phyloP scores from a whole-genome alignment of 129 eudicot genomes.

The Tagetes erecta region DNA sequence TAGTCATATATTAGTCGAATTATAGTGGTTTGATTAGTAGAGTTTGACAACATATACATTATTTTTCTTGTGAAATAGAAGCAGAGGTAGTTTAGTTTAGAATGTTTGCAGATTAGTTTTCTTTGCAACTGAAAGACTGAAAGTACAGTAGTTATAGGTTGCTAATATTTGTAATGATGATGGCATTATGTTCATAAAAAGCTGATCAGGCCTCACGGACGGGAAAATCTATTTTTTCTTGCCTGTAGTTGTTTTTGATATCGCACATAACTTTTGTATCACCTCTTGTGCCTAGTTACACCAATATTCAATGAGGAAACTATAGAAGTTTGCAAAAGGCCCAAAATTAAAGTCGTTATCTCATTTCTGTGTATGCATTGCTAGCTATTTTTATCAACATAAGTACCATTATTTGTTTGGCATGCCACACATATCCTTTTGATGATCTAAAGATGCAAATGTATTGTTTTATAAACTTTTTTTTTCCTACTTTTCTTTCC shows the following conservation, averaged over 20 bases:
- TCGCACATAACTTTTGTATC: neutral
- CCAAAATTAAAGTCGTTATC: neutral
- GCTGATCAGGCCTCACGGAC: slow-evolving; percentile 1
- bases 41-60: neutral
- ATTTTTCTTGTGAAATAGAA: slow-evolving; percentile 1
- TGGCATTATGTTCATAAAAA: neutral
- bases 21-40: neutral
- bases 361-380: neutral
- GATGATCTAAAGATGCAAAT: slow-evolving; percentile 14
- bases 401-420: slow-evolving; percentile 8
- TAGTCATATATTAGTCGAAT: neutral
- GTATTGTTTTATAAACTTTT: neutral
- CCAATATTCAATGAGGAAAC: neutral
- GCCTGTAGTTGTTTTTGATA: slow-evolving; percentile 18
- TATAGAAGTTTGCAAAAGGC: neutral
- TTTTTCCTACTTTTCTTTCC: neutral
- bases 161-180: neutral
- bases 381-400: slow-evolving; percentile 1
- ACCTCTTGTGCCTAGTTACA: slow-evolving; percentile 15
- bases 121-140: neutral
- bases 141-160: neutral
- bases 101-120: slow-evolving; percentile 2
- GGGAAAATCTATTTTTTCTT: neutral
- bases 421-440: slow-evolving; percentile 17
- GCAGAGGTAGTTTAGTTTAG: neutral